A percentile compares a stretch with the other conserved stretches of the same genome.
Evolutionary conservation across 371 early-diverging fungal genomes (phyloP).

Genomic region (Mortierella sp.): DNA sequence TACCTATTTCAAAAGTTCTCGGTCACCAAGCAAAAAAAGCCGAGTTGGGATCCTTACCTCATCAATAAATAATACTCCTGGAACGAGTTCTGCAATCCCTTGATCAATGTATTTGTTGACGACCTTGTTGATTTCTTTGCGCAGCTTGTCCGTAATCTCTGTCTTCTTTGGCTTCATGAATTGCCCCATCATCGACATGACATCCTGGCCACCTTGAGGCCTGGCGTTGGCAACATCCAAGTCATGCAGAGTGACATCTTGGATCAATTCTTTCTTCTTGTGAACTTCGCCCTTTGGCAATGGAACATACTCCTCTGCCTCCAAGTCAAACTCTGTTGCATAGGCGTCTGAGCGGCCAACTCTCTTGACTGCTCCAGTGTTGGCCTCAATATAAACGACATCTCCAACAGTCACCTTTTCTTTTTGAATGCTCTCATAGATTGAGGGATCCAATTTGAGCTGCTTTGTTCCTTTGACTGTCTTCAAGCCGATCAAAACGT

Average conservation of each 20-base stretch:
- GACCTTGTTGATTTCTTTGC: conserved; percentile 98
- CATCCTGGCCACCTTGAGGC: conserved; percentile 97
- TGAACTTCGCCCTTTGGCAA: conserved; percentile 99
- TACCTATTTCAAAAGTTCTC: not conserved
- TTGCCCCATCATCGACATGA: conserved; percentile 98
- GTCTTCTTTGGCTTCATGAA: conserved; percentile 98
- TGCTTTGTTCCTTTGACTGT: conserved; percentile 99
- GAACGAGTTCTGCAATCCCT: conserved; percentile 97
- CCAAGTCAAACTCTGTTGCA: conserved; percentile 96
- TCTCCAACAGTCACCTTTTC: conserved; percentile 98
- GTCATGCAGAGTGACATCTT: conserved; percentile 98
- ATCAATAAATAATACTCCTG: conserved; percentile 98
- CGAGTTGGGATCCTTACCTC: conserved; percentile 71
- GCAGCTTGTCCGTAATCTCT: conserved; percentile 97
- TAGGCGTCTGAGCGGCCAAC: conserved; percentile 97
- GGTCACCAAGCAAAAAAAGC: not conserved
- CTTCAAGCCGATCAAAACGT: conserved; percentile 96
- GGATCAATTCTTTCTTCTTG: conserved; percentile 97
- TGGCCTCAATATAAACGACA: conserved; percentile 99
- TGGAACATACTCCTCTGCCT: conserved; percentile 97
- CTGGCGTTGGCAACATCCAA: conserved; percentile 98
- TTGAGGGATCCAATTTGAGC: conserved; percentile 90
- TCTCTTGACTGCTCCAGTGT: conserved; percentile 97
- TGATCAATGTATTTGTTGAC: conserved; percentile 99
- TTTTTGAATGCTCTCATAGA: conserved; percentile 96